Percentiles rank a stretch among this genome's conserved stretches.
Evolutionary conservation across 78 protist genomes (phyloP).

Genomic region (Dictyostelium purpureum): DNA sequence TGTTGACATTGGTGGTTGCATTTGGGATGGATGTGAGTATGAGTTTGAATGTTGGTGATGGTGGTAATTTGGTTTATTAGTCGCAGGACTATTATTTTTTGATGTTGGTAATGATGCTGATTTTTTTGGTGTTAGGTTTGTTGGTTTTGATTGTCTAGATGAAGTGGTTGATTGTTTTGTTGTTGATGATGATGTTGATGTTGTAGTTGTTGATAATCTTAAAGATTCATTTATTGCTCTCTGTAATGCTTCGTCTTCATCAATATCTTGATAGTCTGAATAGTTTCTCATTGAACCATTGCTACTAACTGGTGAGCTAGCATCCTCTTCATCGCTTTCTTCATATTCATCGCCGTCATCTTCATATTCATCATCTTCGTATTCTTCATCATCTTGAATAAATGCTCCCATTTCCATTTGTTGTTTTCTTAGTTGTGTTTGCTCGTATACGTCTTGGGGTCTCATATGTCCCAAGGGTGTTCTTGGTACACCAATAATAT

Average conservation of each 20-base stretch:
- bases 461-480: constrained; percentile 9
- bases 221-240: constrained; percentile 60
- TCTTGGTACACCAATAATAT: background rate
- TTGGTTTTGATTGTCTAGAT: background rate
- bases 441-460: background rate
- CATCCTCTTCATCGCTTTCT: background rate
- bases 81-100: constrained; percentile 6
- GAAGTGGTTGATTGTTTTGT: background rate
- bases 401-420: background rate
- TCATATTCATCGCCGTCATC: background rate
- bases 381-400: background rate
- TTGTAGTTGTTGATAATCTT: background rate
- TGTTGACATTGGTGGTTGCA: background rate
- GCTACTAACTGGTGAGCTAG: background rate
- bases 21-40: background rate
- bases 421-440: background rate
- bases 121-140: background rate
- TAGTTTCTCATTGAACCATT: background rate
- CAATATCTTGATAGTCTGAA: background rate
- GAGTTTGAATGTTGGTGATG: too few relatives aligned
- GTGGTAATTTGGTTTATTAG: constrained; percentile 20
- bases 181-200: constrained; percentile 9
- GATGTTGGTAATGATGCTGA: background rate
- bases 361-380: background rate
- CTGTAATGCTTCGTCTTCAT: constrained; percentile 34